Conservation (phyloP, 768 basidiomycete species). For the Hortiboletus campestris region DNA sequence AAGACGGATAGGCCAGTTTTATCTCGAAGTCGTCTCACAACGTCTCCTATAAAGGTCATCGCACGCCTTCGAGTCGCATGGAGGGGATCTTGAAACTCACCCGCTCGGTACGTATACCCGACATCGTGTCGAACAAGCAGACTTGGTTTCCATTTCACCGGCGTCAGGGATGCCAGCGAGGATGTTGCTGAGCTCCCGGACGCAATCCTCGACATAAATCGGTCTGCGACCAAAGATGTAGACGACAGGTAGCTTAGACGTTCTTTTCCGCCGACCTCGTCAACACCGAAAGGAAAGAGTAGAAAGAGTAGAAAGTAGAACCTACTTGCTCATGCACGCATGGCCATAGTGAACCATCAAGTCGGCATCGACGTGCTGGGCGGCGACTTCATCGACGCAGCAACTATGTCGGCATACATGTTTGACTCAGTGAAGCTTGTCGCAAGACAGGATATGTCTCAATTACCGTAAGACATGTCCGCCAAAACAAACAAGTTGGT, state of each 20-base stretch:
- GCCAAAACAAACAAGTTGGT: slow-evolving; percentile 63
- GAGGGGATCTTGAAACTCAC: slow-evolving; percentile 35
- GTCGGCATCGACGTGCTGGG: slow-evolving; percentile 91
- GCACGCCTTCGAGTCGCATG: background rate
- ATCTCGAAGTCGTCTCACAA: slow-evolving; percentile 21
- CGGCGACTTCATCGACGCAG: slow-evolving; percentile 95
- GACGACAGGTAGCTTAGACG: slow-evolving; percentile 82
- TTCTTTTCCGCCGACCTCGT: slow-evolving; percentile 44
- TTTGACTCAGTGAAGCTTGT: slow-evolving; percentile 36
- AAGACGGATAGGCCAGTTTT: slow-evolving; percentile 31
- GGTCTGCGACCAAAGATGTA: slow-evolving; percentile 84
- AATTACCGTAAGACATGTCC: slow-evolving; percentile 97
- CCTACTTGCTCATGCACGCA: slow-evolving; percentile 91
- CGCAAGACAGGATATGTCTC: slow-evolving; percentile 12
- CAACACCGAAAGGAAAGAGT: background rate
- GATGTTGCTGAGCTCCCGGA: slow-evolving; percentile 38
- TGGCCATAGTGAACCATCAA: slow-evolving; percentile 94
- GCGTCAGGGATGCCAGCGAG: slow-evolving; percentile 20
- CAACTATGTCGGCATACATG: slow-evolving; percentile 47
- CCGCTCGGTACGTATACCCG: slow-evolving; percentile 64
- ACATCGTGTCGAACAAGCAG: slow-evolving; percentile 72
- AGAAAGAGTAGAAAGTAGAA: slow-evolving; percentile 2
- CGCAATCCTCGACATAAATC: slow-evolving; percentile 56
- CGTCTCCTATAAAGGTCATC: slow-evolving; percentile 11
- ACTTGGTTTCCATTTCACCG: slow-evolving; percentile 9